Base-by-base conservation (phyloP, 768 basidiomycete species). In the Cystofilobasidium macerans region DNA sequence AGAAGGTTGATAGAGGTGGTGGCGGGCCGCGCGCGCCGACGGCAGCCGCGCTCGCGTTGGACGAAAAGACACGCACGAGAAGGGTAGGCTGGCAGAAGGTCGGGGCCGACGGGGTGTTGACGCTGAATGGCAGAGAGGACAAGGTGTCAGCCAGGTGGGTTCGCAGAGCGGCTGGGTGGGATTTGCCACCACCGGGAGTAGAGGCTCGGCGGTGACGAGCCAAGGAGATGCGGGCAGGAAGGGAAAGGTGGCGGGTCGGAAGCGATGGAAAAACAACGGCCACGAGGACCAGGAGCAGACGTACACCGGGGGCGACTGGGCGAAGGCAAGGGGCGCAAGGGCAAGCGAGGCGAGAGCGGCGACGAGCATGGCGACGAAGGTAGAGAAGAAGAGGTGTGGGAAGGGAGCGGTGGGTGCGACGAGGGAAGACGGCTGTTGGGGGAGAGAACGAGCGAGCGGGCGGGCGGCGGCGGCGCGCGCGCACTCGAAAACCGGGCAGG, bases 11-110 rank as follows among this genome's bases (percentile, higher is more conserved):
- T 20, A 30, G 56, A n/a, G n/a, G n/a, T n/a, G n/a, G n/a, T n/a
- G n/a, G n/a, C n/a, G n/a, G n/a, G n/a, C n/a, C n/a, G n/a, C n/a
- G n/a, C n/a, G n/a, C n/a, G n/a, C n/a, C n/a, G n/a, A n/a, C 32
- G 20, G 3, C 7, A 5, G 16, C 16, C 42, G 42, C 42, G 5
- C 3, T 40, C 8, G 38, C 38, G 38, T 8, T 42, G 42, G 20
- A 38, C 38, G 4, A 30, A 20, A 38, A 22, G 11, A 30, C 22
- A 65, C 64, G 36, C 22, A 65, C 64, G 40, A 58, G 61, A 33
- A 62, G 63, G 63, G 65, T 56, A n/a, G 65, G 65, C 61, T 67
- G 65, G 61, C 65, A 67, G 61, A 61, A 61, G 61, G 51, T 47
- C 14, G 47, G 54, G 24, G 28, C n/a, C 22, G 51, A 43, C 16